Percentiles rank a stretch among this genome's conserved stretches.
phyloP scores from a whole-genome alignment of 176 grass and related monocot genomes.

The Microstegium vimineum region DNA sequence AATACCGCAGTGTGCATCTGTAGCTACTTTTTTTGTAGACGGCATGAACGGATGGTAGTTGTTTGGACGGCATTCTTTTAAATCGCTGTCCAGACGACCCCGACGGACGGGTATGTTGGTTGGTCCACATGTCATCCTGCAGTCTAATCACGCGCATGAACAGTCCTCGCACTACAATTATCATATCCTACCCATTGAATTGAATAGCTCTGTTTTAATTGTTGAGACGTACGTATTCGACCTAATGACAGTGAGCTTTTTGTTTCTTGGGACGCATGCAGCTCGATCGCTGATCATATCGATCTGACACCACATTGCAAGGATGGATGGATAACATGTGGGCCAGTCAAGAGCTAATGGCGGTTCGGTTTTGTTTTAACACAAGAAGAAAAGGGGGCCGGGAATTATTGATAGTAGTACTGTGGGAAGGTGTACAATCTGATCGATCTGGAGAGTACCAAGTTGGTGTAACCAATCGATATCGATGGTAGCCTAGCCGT shows the following conservation, averaged over 20 bases:
- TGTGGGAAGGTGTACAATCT: too few species aligned
- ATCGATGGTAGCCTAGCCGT: too few species aligned
- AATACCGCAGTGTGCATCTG: not conserved
- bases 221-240: not conserved
- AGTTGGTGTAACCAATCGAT: slow-evolving; percentile 34
- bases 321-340: not conserved
- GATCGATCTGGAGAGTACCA: too few species aligned
- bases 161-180: slow-evolving; percentile 16
- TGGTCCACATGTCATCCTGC: slow-evolving; percentile 5
- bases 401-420: too few species aligned
- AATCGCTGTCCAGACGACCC: too few species aligned
- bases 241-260: slow-evolving; percentile 23
- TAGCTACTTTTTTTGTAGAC: slow-evolving; percentile 4
- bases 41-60: slow-evolving; percentile 6
- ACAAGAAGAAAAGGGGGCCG: too few species aligned
- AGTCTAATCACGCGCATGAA: slow-evolving; percentile 5
- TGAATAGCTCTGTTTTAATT: not conserved
- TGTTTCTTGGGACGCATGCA: not conserved
- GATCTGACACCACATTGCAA: slow-evolving; percentile 23
- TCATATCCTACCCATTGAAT: slow-evolving; percentile 25
- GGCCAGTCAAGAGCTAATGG: too few species aligned
- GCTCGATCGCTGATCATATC: too few species aligned
- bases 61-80: slow-evolving; percentile 57
- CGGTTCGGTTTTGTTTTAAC: too few species aligned
- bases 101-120: too few species aligned